Base-by-base conservation (phyloP, 2,329 filamentous ascomycete genomes). In the Aspergillus texensis region DNA sequence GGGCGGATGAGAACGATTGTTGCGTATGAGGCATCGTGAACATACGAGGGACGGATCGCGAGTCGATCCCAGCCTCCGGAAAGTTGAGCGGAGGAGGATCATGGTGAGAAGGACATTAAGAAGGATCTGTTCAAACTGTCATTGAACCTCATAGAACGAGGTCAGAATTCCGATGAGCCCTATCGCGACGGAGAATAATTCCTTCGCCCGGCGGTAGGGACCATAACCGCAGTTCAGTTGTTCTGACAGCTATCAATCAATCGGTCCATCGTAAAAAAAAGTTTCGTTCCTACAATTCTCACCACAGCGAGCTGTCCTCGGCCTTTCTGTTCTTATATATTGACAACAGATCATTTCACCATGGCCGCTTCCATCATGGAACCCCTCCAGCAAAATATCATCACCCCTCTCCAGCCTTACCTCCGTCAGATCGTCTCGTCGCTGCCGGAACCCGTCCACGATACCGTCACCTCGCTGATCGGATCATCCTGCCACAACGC, bases 401-500 rank as follows among this genome's bases (percentile, higher is more conserved):
- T 82, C 55, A 70, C 77, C 28, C 80, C 81, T 36, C 77, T 82
- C 62, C 79, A 81, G 67, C 80, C 80, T 0, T 71, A 76, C 68
- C 83, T 93, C 73, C 83, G 82, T 72, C 90, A 91, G 63, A 84
- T 94, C 74, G 92, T 91, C 57, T 85, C 88, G 72, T 88, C 86
- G 74, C 87, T 95, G 57, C 94, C 93, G 24, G 81, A 82, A 39
- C 91, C 91, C 16, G 85, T 97, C 75, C 87, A 86, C 79, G 86
- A 94, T 79, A 82, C 91, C 57, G 90, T 91, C 73, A 82, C 90
- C 72, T 91, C 90, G 67, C 88, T 99, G 77, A 86, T 99, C 72
- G 94, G 94, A 76, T 83, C 87, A 36, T 80, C 84, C 65, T 99
- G 95, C 88, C 96, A 98, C 87, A 87, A 90, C 75, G 88, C 89